These are phyloP conservation scores for Ganoderma leucocontextum DNA, from an alignment of 1,284 basidiomycete species.

Conservation along the genomic window DNA sequence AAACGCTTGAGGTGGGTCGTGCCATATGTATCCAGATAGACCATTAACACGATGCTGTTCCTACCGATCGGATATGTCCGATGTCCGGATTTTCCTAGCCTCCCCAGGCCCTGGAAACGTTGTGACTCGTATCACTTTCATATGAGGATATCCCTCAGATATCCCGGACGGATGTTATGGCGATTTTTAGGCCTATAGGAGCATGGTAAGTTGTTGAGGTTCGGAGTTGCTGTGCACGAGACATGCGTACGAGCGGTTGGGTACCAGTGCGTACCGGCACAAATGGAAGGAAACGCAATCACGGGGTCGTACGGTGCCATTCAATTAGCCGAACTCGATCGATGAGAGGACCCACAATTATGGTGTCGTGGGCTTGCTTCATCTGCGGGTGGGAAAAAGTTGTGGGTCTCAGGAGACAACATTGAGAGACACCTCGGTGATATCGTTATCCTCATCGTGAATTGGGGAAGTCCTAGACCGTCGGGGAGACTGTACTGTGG, in stretches of 20 bases:
- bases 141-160: not conserved
- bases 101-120: not conserved
- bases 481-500: too few species aligned
- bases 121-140: not conserved
- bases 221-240: too few species aligned
- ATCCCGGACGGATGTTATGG: not conserved
- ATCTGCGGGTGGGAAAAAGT: not conserved
- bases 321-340: not conserved
- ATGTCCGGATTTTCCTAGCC: too few species aligned
- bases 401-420: not conserved
- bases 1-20: not conserved
- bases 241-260: too few species aligned
- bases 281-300: too few species aligned
- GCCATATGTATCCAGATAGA: too few species aligned
- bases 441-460: too few species aligned
- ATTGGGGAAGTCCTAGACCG: too few species aligned
- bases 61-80: too few species aligned
- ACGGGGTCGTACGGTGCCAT: not conserved
- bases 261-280: too few species aligned
- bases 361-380: not conserved
- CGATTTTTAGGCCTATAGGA: not conserved
- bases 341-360: not conserved
- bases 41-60: not conserved
- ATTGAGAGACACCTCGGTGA: not conserved
- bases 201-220: not conserved